A percentile compares a stretch with the other conserved stretches of the same genome.
These are phyloP conservation scores for Pezicula carpinea DNA, from an alignment of 2,329 filamentous ascomycete genomes.

Conservation along the genomic window DNA sequence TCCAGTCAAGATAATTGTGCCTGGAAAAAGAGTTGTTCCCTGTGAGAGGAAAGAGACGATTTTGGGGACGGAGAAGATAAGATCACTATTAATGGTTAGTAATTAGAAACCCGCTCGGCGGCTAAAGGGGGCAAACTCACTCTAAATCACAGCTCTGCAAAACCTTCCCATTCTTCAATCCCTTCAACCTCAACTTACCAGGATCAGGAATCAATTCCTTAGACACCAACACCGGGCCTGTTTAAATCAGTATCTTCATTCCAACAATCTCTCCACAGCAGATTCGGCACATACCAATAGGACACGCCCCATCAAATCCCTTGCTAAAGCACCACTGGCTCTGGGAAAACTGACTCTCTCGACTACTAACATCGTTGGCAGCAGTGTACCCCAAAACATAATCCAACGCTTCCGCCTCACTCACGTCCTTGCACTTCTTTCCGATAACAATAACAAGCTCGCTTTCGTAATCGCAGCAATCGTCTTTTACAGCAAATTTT, in stretches of 20 bases:
- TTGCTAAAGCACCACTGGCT: constrained; percentile 48
- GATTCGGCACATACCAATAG: constrained; percentile 31
- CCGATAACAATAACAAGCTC: constrained; percentile 46
- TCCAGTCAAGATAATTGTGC: constrained; percentile 41
- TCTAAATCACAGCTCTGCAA: constrained; percentile 38
- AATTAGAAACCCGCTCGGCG: background rate
- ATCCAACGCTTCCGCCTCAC: constrained; percentile 40
- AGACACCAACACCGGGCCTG: constrained; percentile 45
- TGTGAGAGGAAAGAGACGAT: constrained; percentile 35
- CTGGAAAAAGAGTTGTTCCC: constrained; percentile 39
- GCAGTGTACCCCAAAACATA: constrained; percentile 53
- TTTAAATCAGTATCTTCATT: background rate
- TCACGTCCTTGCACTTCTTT: constrained; percentile 41
- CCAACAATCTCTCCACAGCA: background rate
- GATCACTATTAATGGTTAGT: constrained; percentile 29
- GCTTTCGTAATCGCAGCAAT: constrained; percentile 44
- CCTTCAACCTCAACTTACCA: constrained; percentile 35
- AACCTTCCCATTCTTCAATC: constrained; percentile 45
- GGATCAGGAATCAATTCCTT: constrained; percentile 37
- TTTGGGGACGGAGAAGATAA: constrained; percentile 43
- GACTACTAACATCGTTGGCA: constrained; percentile 50
- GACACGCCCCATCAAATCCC: constrained; percentile 44
- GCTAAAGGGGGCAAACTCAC: constrained; percentile 23
- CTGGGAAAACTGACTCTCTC: constrained; percentile 44
- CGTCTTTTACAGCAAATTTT: constrained; percentile 37